Conservation (phyloP, 495 filamentous ascomycete genomes). For the Evernia prunastri region DNA sequence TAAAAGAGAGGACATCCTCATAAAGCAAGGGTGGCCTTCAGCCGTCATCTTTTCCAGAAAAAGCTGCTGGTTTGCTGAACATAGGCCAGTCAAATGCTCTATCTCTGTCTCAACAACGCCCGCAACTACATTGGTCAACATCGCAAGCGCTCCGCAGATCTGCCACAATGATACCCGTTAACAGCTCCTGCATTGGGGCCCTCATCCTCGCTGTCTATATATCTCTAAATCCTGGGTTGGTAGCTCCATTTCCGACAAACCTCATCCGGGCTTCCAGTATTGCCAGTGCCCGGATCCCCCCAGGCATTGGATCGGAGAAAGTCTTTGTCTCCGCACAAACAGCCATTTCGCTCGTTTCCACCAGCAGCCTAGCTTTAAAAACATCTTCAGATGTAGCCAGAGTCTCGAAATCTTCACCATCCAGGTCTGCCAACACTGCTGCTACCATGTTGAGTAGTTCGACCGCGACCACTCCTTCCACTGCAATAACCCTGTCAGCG, state of each 20-base stretch:
- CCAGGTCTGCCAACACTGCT: background rate
- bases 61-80: background rate
- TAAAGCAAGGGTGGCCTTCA: background rate
- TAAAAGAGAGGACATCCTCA: too few species aligned
- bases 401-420: background rate
- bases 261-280: background rate
- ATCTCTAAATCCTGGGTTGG: background rate
- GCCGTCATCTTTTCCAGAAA: background rate
- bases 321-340: background rate
- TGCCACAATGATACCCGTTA: background rate
- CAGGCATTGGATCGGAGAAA: background rate
- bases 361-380: background rate
- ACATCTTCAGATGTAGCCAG: background rate
- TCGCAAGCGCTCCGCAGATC: background rate
- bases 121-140: background rate
- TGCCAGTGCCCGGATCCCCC: background rate
- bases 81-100: background rate
- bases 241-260: background rate
- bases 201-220: background rate
- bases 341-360: background rate
- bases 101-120: background rate
- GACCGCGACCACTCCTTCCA: background rate
- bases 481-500: background rate
- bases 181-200: background rate
- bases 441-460: background rate